These are phyloP conservation scores for Escovopsis sp. DNA, from an alignment of 2,329 filamentous ascomycete genomes.

Conservation along the genomic window DNA sequence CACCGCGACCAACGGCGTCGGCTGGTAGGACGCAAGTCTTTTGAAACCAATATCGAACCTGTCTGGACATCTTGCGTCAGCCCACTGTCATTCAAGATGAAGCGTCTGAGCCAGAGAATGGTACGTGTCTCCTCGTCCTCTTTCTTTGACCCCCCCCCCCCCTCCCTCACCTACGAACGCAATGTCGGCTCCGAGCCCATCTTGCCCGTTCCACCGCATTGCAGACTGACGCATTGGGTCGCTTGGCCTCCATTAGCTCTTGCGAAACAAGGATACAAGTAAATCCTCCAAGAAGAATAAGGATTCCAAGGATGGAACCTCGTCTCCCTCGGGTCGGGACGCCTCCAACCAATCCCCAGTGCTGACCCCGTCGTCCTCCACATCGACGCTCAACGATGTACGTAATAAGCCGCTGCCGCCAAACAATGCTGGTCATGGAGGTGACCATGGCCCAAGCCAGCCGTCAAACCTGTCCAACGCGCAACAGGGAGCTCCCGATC, in stretches of 20 bases:
- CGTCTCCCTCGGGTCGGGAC: conserved; percentile 56
- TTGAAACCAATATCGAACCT: conserved; percentile 5
- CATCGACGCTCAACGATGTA: conserved; percentile 69
- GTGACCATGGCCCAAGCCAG: conserved; percentile 28
- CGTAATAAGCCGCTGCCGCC: conserved; percentile 66
- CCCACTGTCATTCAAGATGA: conserved; percentile 50
- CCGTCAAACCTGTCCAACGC: conserved; percentile 22
- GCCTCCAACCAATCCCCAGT: conserved; percentile 41
- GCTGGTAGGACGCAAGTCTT: conserved; percentile 5
- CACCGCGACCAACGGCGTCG: conserved; percentile 9
- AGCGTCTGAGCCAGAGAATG: conserved; percentile 92
- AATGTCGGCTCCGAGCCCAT: not conserved
- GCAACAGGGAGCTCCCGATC: conserved; percentile 24
- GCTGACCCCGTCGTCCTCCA: conserved; percentile 74
- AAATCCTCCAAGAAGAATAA: conserved; percentile 71
- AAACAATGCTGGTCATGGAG: conserved; percentile 30
- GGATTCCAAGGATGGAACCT: conserved; percentile 58
- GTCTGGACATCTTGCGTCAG: not conserved
- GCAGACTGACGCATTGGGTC: conserved; percentile 2
- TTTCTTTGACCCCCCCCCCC: not conserved
- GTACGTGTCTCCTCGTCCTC: conserved; percentile 7
- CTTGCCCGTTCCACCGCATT: conserved; percentile 12
- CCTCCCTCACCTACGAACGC: no score
- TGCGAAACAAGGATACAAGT: conserved; percentile 71
- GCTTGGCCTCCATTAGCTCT: conserved; percentile 47